Evolutionary conservation across 2,329 filamentous ascomycete genomes (phyloP), one percentile per base, ranked within the genome.

Genomic region (Ceratocystis variospora): DNA sequence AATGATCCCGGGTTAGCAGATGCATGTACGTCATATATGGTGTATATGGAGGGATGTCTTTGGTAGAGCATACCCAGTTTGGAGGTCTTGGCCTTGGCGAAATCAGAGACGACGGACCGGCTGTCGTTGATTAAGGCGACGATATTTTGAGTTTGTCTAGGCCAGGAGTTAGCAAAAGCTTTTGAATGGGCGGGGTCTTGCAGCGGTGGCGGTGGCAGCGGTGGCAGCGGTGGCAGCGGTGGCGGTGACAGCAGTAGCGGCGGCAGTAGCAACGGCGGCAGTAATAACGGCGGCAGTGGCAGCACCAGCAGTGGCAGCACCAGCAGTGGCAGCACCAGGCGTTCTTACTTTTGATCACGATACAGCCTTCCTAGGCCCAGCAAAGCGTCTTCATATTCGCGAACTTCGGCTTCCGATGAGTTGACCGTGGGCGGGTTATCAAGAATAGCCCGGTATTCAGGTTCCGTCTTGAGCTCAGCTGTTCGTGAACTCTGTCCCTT

Each of bases 81-180:
- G 66, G 94, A 90, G 41, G 94, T 97, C 84, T 99, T 99, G 69
- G 95, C 94, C 81, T 97, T 96, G 70, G 94, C 94, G 76, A 99
- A 97, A 70, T 90, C 94, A 67, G 93, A 96, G 70, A 99, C 86
- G 57, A 94, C 89, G 70, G 89, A 88, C 74, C 93, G 86, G 77
- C 91, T 96, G 76, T 90, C 89, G 74, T 88, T 92, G 72, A 99
- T 87, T 70, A 99, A 83, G 72, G 91, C 87, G 69, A 95, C 90
- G 68, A 99, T 85, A 73, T 96, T 89, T 74, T 94, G 81, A 72
- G 87, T 81, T 75, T 89, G 89, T 77, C 87, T 91, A 69, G 72
- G 28, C 25, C 62, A 31, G 15, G 15, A 19, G 63, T 61, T 41
- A 65, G 45, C 37, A n/a, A n/a, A 64, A 55, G 25, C 55, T 19